These are phyloP conservation scores for Trichophyton simii DNA, from an alignment of 2,329 filamentous ascomycete genomes.

Conservation along the genomic window DNA sequence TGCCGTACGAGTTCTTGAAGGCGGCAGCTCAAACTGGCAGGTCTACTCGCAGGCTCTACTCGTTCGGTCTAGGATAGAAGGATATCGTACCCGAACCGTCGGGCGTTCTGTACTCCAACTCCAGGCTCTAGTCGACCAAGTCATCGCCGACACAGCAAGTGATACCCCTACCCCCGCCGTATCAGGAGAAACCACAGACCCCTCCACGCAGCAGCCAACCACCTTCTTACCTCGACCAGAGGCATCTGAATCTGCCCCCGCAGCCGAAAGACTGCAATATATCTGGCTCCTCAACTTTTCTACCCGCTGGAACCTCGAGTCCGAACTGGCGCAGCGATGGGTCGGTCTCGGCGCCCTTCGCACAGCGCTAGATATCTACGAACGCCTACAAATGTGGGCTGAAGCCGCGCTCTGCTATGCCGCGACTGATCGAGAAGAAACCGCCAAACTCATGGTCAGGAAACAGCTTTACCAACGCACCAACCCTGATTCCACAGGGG, in stretches of 20 bases:
- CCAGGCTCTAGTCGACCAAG: constrained; percentile 88
- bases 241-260: constrained; percentile 61
- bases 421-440: constrained; percentile 64
- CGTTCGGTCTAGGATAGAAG: constrained; percentile 78
- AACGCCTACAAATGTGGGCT: constrained; percentile 83
- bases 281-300: constrained; percentile 74
- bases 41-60: constrained; percentile 89
- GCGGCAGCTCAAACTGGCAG: constrained; percentile 93
- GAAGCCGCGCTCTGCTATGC: constrained; percentile 87
- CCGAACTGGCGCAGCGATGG: constrained; percentile 89
- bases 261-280: constrained; percentile 61
- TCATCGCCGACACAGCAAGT: constrained; percentile 67
- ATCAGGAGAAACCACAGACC: constrained; percentile 11
- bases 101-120: constrained; percentile 85
- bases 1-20: constrained; percentile 72
- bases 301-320: constrained; percentile 84
- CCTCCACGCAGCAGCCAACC: constrained; percentile 37
- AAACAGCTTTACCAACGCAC: constrained; percentile 65
- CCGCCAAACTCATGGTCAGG: constrained; percentile 63
- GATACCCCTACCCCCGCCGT: constrained; percentile 25
- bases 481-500: constrained; percentile 28
- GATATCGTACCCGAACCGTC: constrained; percentile 72
- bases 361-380: constrained; percentile 91
- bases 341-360: constrained; percentile 72
- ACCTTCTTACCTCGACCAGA: constrained; percentile 72